Percentiles rank a stretch among this genome's conserved stretches.
Evolutionary conservation across 768 basidiomycete species (phyloP).

Genomic region (Lactifluus subvellereus): DNA sequence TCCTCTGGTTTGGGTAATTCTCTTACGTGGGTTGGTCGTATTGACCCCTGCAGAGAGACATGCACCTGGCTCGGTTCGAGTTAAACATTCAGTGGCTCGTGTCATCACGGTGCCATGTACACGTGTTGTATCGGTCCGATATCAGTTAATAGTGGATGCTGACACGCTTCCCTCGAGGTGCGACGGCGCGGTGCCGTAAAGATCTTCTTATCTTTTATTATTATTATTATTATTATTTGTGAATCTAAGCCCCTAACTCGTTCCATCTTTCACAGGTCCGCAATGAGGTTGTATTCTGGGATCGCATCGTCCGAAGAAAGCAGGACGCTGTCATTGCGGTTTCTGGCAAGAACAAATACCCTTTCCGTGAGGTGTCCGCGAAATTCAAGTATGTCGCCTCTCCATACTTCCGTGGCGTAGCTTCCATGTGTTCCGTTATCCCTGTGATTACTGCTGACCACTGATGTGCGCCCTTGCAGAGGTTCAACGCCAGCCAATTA

Average conservation of each 20-base stretch:
- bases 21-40: neutral
- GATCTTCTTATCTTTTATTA: neutral
- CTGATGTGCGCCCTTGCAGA: slow-evolving; percentile 36
- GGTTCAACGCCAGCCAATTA: slow-evolving; percentile 61
- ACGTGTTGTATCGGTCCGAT: neutral
- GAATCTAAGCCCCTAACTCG: slow-evolving; percentile 2
- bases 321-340: slow-evolving; percentile 66
- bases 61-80: neutral
- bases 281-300: slow-evolving; percentile 87
- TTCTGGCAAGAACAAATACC: slow-evolving; percentile 74
- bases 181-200: neutral
- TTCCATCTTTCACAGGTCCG: slow-evolving; percentile 40
- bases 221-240: neutral
- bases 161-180: neutral
- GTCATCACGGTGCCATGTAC: slow-evolving; percentile 1
- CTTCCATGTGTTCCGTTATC: slow-evolving; percentile 8
- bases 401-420: slow-evolving; percentile 5
- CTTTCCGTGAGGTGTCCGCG: slow-evolving; percentile 65
- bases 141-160: neutral
- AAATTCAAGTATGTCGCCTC: slow-evolving; percentile 64
- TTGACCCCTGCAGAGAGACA: neutral
- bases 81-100: neutral
- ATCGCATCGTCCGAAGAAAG: slow-evolving; percentile 79
- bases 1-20: neutral
- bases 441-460: slow-evolving; percentile 20